These are phyloP conservation scores for Triticum urartu DNA, from an alignment of 176 grass and related monocot genomes.

Conservation along the genomic window DNA sequence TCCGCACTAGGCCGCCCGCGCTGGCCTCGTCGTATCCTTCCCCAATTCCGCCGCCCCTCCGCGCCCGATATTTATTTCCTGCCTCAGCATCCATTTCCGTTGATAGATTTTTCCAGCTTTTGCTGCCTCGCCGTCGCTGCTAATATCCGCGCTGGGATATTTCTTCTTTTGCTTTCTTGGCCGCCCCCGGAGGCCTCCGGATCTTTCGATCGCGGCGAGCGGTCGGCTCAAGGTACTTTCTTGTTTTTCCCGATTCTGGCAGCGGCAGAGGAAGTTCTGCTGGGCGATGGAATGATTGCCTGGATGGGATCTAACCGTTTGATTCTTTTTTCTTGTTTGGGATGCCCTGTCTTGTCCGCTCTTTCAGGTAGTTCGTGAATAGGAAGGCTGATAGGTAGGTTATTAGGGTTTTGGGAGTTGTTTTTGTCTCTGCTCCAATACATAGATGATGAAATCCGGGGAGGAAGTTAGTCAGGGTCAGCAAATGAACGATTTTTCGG, in stretches of 20 bases:
- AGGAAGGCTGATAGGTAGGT: background rate
- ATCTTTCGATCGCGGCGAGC: constrained; percentile 17
- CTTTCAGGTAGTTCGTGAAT: constrained; percentile 22
- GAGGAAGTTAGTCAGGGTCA: background rate
- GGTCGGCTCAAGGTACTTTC: constrained; percentile 15
- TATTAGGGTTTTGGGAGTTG: constrained; percentile 21
- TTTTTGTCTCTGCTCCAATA: background rate
- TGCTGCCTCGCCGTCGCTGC: background rate
- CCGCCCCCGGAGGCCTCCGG: background rate
- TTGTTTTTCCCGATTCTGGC: background rate
- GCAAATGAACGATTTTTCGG: constrained; percentile 6
- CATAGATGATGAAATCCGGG: constrained; percentile 25
- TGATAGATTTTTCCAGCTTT: constrained; percentile 9
- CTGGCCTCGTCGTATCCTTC: constrained; percentile 32
- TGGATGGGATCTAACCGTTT: constrained; percentile 20
- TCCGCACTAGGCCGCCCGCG: constrained; percentile 41
- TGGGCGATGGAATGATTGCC: background rate
- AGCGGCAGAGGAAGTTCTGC: background rate
- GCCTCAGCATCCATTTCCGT: background rate
- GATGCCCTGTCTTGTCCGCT: background rate
- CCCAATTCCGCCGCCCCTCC: constrained; percentile 20
- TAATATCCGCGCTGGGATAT: background rate
- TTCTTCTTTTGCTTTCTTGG: background rate
- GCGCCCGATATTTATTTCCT: constrained; percentile 31
- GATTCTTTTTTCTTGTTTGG: constrained; percentile 11